Evolutionary conservation across 768 basidiomycete species (phyloP).

Genomic region (Ramaria rubella): DNA sequence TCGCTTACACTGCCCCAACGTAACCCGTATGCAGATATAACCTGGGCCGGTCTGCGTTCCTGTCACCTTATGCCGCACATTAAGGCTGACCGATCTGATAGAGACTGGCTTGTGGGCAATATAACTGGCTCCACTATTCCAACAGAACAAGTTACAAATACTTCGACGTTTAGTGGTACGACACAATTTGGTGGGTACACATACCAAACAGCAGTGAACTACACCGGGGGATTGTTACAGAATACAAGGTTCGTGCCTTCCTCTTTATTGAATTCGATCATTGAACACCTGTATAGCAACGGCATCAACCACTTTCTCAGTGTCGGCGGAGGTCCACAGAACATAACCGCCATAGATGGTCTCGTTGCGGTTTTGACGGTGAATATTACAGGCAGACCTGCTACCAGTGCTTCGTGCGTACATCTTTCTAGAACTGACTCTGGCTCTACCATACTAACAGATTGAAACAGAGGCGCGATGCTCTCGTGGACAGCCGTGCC

Average conservation of each 20-base stretch:
- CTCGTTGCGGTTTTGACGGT: slow-evolving; percentile 75
- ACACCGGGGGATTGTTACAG: slow-evolving; percentile 62
- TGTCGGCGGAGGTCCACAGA: slow-evolving; percentile 43
- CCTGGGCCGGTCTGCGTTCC: slow-evolving; percentile 51
- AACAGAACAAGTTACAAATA: slow-evolving; percentile 45
- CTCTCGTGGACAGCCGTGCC: not conserved
- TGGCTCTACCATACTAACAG: not conserved
- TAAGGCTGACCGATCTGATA: slow-evolving; percentile 19
- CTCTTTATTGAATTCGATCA: not conserved
- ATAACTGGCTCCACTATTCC: slow-evolving; percentile 49
- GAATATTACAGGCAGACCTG: slow-evolving; percentile 44
- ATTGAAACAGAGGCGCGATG: not conserved
- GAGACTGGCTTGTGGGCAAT: slow-evolving; percentile 84
- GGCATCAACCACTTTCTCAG: slow-evolving; percentile 62
- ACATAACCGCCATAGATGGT: slow-evolving; percentile 57
- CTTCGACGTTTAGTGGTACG: slow-evolving; percentile 52
- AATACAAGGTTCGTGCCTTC: slow-evolving; percentile 41
- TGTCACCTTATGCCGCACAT: not conserved
- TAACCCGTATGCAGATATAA: slow-evolving; percentile 48
- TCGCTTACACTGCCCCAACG: not conserved
- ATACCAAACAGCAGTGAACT: slow-evolving; percentile 63
- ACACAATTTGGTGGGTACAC: slow-evolving; percentile 63
- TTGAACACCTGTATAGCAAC: slow-evolving; percentile 20
- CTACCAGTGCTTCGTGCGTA: not conserved
- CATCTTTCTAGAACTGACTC: not conserved